Conservation (phyloP, 2,329 filamentous ascomycete genomes). For the Ceratocystis papillata region DNA sequence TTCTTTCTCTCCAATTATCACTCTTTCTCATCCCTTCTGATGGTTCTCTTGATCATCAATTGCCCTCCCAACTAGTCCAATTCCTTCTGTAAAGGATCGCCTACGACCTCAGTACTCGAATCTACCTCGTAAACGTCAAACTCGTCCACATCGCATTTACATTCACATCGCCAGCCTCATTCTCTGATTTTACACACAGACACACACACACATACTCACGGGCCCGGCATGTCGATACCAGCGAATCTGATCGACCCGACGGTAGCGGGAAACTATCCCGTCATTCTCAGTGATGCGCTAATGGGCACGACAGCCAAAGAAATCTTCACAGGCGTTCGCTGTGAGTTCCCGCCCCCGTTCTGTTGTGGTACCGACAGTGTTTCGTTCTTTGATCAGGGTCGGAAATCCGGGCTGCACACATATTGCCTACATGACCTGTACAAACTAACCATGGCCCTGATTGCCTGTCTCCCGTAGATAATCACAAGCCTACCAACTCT, state of each 20-base stretch:
- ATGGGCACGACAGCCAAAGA: constrained; percentile 47
- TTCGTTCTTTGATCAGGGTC: background rate
- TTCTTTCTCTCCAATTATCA: background rate
- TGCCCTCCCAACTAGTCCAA: constrained; percentile 8
- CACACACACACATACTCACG: background rate
- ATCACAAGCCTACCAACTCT: constrained; percentile 48
- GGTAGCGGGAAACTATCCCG: constrained; percentile 50
- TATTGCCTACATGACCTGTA: background rate
- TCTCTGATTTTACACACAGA: background rate
- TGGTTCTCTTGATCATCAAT: background rate
- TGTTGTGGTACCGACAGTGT: constrained; percentile 2
- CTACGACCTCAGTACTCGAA: background rate
- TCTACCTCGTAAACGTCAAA: background rate
- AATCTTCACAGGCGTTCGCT: constrained; percentile 50
- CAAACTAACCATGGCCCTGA: background rate
- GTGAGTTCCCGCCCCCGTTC: constrained; percentile 31
- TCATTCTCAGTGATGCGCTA: constrained; percentile 52
- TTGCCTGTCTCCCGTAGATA: constrained; percentile 37
- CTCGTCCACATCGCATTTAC: background rate
- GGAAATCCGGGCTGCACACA: background rate
- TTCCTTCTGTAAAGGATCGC: constrained; percentile 12
- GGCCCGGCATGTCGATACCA: constrained; percentile 17
- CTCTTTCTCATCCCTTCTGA: constrained; percentile 7
- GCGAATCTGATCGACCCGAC: constrained; percentile 44
- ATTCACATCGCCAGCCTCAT: background rate